Conservation (phyloP, 2,329 filamentous ascomycete species). For the Pseudocercospora cruenta region DNA sequence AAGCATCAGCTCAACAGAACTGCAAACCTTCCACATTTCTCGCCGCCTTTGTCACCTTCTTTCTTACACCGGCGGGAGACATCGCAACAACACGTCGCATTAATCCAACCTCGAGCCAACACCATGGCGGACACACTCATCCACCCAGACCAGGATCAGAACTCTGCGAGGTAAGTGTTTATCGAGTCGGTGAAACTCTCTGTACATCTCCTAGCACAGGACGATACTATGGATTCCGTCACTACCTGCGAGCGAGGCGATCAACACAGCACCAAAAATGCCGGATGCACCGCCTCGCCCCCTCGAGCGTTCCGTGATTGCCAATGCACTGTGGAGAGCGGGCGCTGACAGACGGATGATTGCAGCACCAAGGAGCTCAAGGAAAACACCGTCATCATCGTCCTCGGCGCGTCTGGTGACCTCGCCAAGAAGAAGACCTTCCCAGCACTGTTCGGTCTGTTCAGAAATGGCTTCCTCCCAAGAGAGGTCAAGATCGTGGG, state of each 20-base stretch:
- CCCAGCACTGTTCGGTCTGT: constrained; percentile 94
- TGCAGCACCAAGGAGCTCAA: constrained; percentile 88
- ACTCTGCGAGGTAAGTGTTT: constrained; percentile 48
- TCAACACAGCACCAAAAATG: constrained; percentile 4
- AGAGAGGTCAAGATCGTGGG: constrained; percentile 96
- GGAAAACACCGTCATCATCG: constrained; percentile 95
- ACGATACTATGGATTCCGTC: not conserved
- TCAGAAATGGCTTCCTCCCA: constrained; percentile 96
- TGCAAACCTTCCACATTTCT: not conserved
- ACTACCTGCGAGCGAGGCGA: constrained; percentile 4
- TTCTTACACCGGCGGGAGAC: not conserved
- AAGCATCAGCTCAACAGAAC: constrained; percentile 5
- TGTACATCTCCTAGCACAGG: not conserved
- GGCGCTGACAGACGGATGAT: constrained; percentile 22
- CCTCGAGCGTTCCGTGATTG: not conserved
- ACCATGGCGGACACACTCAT: constrained; percentile 55
- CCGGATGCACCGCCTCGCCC: constrained; percentile 1
- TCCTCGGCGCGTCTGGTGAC: constrained; percentile 95
- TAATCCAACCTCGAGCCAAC: constrained; percentile 8
- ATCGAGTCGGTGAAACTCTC: constrained; percentile 19
- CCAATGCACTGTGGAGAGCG: not conserved
- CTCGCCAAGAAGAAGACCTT: constrained; percentile 99
- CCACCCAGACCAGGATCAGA: constrained; percentile 49
- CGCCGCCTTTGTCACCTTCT: constrained; percentile 2
- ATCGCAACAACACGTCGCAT: not conserved